These are phyloP conservation scores for Pseudocercospora macadamiae DNA, from an alignment of 2,329 filamentous ascomycete species.

Conservation along the genomic window DNA sequence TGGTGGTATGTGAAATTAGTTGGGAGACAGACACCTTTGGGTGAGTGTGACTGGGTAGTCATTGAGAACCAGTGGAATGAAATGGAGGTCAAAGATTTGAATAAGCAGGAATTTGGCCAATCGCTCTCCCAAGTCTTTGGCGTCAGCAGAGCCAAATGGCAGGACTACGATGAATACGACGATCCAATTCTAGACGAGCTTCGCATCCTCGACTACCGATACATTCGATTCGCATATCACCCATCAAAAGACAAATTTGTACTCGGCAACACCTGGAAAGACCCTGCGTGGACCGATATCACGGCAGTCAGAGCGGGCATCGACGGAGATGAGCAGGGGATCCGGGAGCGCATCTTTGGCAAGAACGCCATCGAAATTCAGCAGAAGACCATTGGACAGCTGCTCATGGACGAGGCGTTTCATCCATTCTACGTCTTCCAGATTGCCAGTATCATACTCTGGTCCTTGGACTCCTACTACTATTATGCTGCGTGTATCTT, in stretches of 20 bases:
- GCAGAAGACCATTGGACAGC: constrained; percentile 79
- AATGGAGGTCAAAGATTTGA: constrained; percentile 74
- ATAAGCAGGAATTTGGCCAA: constrained; percentile 60
- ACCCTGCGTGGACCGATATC: constrained; percentile 82
- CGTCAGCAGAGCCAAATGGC: constrained; percentile 61
- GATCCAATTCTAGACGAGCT: constrained; percentile 78
- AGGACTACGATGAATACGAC: constrained; percentile 70
- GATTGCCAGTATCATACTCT: constrained; percentile 87
- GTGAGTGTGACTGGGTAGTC: constrained; percentile 85
- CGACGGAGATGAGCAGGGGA: constrained; percentile 83
- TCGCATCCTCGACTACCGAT: constrained; percentile 84
- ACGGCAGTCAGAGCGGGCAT: constrained; percentile 75
- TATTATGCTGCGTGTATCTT: constrained; percentile 98
- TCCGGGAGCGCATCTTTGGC: constrained; percentile 84
- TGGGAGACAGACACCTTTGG: constrained; percentile 69
- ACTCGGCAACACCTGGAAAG: constrained; percentile 88
- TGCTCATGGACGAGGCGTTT: constrained; percentile 91
- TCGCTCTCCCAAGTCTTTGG: constrained; percentile 73
- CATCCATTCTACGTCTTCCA: constrained; percentile 99
- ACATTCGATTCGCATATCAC: constrained; percentile 91
- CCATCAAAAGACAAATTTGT: constrained; percentile 87
- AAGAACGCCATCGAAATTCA: constrained; percentile 90
- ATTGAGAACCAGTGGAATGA: constrained; percentile 98
- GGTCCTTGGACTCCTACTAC: constrained; percentile 96
- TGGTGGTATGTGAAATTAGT: constrained; percentile 79